phyloP scores from a whole-genome alignment of 2,329 filamentous ascomycete genomes.

The Rhynchosporium secalis region DNA sequence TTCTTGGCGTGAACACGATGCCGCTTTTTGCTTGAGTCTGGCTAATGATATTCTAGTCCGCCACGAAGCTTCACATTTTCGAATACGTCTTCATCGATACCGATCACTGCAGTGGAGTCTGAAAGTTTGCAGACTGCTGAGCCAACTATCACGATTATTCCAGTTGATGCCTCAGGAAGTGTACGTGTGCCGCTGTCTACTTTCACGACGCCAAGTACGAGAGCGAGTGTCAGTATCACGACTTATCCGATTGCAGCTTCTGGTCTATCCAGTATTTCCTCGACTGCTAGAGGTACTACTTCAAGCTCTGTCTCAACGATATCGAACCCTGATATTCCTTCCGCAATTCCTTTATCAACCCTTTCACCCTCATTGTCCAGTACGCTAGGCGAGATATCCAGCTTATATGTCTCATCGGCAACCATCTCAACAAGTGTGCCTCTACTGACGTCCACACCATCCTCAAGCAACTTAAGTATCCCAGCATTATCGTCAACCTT shows the following conservation, averaged over 20 bases:
- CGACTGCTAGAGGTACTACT: not conserved
- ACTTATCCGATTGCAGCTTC: not conserved
- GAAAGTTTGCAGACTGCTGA: too few relatives aligned
- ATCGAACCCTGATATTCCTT: not conserved
- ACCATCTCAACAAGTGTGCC: not conserved
- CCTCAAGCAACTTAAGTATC: not conserved
- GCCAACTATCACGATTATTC: conserved; percentile 20
- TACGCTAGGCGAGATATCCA: too few relatives aligned
- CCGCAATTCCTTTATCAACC: not conserved
- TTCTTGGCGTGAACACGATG: too few relatives aligned
- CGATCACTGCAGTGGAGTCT: not conserved
- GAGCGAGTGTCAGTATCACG: not conserved
- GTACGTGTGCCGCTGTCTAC: not conserved
- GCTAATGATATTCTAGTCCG: conserved; percentile 6
- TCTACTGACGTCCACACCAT: not conserved
- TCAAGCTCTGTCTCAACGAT: not conserved
- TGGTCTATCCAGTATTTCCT: not conserved
- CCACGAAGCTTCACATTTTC: conserved; percentile 22
- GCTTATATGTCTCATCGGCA: not conserved
- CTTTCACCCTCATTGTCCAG: not conserved
- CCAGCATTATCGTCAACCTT: not conserved
- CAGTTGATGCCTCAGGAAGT: conserved; percentile 7
- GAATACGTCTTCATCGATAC: conserved; percentile 20
- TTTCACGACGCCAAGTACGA: conserved; percentile 4
- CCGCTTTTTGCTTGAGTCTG: not conserved